These are phyloP conservation scores for Mortierella polycephala DNA, from an alignment of 371 early-diverging fungal species.

Conservation along the genomic window DNA sequence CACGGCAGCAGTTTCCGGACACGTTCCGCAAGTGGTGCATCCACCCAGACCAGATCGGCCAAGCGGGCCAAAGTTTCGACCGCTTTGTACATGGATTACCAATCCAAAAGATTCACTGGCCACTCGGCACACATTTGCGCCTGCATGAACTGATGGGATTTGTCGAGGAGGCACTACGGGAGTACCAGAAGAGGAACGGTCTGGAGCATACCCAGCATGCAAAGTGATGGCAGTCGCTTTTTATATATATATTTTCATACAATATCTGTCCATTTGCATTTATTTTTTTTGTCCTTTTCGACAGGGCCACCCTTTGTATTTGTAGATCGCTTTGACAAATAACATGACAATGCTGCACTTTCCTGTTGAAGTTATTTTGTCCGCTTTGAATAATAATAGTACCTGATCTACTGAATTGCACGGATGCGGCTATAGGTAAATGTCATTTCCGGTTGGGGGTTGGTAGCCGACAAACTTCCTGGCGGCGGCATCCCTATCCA, in stretches of 20 bases:
- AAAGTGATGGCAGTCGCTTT: background rate
- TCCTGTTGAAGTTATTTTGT: background rate
- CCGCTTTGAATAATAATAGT: background rate
- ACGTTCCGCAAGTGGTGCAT: constrained; percentile 41
- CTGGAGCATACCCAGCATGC: constrained; percentile 2
- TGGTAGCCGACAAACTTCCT: constrained; percentile 49
- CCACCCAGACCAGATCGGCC: constrained; percentile 42
- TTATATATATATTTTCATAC: background rate
- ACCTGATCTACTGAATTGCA: constrained; percentile 6
- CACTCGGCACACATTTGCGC: constrained; percentile 34
- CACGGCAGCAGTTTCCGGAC: constrained; percentile 36
- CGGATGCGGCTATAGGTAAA: constrained; percentile 27
- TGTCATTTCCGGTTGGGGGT: constrained; percentile 50
- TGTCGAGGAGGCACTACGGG: constrained; percentile 28
- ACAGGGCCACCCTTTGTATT: too few relatives aligned
- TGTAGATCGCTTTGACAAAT: background rate
- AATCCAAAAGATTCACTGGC: constrained; percentile 42
- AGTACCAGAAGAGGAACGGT: constrained; percentile 30
- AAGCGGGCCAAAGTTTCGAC: constrained; percentile 13
- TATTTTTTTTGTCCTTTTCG: background rate
- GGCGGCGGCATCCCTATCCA: constrained; percentile 46
- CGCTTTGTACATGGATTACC: constrained; percentile 21
- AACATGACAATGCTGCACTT: background rate
- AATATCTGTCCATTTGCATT: background rate
- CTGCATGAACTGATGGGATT: constrained; percentile 41